Evolutionary conservation across 805 yeast genomes (phyloP), one percentile per base, ranked within the genome.

Genomic region (Yamadazyma scolyti): DNA sequence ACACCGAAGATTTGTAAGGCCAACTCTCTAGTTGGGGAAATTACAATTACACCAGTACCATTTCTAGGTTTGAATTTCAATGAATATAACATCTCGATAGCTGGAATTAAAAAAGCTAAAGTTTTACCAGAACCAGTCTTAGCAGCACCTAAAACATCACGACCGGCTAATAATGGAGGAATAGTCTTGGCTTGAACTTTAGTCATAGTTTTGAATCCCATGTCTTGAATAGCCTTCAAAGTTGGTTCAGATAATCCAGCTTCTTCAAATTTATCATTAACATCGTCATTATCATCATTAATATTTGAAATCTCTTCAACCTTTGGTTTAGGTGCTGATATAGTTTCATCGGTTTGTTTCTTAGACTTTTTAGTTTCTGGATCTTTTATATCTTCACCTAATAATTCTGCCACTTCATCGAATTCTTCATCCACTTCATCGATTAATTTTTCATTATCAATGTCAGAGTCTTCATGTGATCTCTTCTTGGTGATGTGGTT

Each of bases 121-220:
- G 99, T 93, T 66, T 93, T 93, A 56, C 99, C 99, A 1, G 97
- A 88, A 33, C 99, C 99, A 3, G 99, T 93, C 65, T 89, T 90
- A 35, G 99, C 99, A n/a, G 98, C 98, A 45, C 98, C 99, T 33
- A 93, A 71, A 13, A 94, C 97, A 61, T 93, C 99, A 47, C 90
- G 77, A 25, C 98, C 98, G 1, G 97, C 97, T 42, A 94, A 64
- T 40, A 93, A 69, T 8, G 98, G 97, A 5, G 98, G 97, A 34
- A 93, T 93, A 9, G 98, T 88, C 61, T 90, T 79, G 16, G 95
- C 82, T 62, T 93, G 99, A 7, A 93, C 97, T 42, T 80, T 77
- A 1, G 99, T 94, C 97, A 93, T 86, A 31, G 66, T 81, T 9
- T 76, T 70, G 64, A 93, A 93, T 1, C 96, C 97, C 96, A 93